Percentiles rank a stretch among this genome's conserved stretches.
Evolutionary conservation across 139 green algal genomes (phyloP).

Genomic region (Axilococcus clingmanii): DNA sequence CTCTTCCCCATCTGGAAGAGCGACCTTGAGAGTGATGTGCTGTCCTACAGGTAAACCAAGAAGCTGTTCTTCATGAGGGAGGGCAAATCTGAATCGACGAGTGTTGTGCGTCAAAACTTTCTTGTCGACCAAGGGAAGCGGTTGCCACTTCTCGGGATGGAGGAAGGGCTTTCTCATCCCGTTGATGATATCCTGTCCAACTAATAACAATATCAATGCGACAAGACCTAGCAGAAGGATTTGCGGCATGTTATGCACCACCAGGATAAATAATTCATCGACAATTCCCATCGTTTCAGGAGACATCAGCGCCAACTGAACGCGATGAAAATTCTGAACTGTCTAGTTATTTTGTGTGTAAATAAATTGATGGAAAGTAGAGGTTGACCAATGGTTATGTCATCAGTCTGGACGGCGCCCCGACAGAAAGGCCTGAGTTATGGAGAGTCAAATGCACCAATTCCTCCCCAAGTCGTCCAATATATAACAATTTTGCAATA

Average conservation of each 20-base stretch:
- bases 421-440: no score
- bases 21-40: conserved; percentile 66
- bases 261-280: not conserved
- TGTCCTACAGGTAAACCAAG: conserved; percentile 75
- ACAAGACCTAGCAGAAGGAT: conserved; percentile 17
- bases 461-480: no score
- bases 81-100: conserved; percentile 46
- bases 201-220: conserved; percentile 9
- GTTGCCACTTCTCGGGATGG: conserved; percentile 27
- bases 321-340: no score
- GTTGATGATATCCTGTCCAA: conserved; percentile 19
- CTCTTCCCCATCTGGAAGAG: conserved; percentile 40
- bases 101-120: conserved; percentile 43
- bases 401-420: no score
- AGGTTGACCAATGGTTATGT: no score
- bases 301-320: no score
- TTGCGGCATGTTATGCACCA: conserved; percentile 8
- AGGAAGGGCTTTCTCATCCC: conserved; percentile 30
- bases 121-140: conserved; percentile 27
- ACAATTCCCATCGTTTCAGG: not conserved
- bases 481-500: no score
- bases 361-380: no score
- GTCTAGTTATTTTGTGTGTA: no score
- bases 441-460: no score
- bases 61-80: conserved; percentile 46